Evolutionary conservation across 1,284 basidiomycete genomes (phyloP).

Genomic region (Retiboletus flavoniger): DNA sequence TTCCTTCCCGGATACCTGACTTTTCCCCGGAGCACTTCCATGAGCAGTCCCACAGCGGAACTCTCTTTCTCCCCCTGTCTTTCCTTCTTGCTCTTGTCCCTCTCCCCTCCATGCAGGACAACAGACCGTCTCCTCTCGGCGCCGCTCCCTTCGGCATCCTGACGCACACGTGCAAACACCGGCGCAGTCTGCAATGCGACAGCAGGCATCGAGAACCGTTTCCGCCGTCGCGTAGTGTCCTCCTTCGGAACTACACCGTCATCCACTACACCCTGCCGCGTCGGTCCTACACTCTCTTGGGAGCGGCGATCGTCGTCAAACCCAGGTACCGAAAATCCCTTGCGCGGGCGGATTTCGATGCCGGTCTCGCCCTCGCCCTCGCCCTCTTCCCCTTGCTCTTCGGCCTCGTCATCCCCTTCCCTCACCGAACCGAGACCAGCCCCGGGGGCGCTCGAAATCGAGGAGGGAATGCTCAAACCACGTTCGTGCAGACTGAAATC

Average conservation of each 20-base stretch:
- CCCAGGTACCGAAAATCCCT: neutral
- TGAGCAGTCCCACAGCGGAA: slow-evolving; percentile 33
- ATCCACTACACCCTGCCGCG: neutral
- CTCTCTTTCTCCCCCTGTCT: slow-evolving; percentile 29
- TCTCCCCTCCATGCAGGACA: slow-evolving; percentile 21
- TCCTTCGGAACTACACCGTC: slow-evolving; percentile 36
- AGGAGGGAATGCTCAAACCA: slow-evolving; percentile 33
- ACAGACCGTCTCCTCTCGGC: slow-evolving; percentile 23
- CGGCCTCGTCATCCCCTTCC: slow-evolving; percentile 28
- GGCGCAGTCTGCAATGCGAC: slow-evolving; percentile 68
- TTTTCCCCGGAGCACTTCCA: slow-evolving; percentile 29
- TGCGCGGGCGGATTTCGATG: neutral
- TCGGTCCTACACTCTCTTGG: slow-evolving; percentile 6
- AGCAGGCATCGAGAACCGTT: slow-evolving; percentile 72
- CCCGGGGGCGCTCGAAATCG: slow-evolving; percentile 31
- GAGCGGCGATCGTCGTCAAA: slow-evolving; percentile 2
- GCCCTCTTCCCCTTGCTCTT: neutral
- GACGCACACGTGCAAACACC: slow-evolving; percentile 58
- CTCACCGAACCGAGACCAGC: slow-evolving; percentile 27
- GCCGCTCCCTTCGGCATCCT: slow-evolving; percentile 12
- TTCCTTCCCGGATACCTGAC: slow-evolving; percentile 28
- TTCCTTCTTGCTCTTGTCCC: slow-evolving; percentile 27
- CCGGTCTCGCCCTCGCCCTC: slow-evolving; percentile 7
- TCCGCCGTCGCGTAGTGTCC: slow-evolving; percentile 59
- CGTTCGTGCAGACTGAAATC: slow-evolving; percentile 51